Evolutionary conservation across 768 basidiomycete genomes (phyloP).

Genomic region (Boletus rufocinnamomeus): DNA sequence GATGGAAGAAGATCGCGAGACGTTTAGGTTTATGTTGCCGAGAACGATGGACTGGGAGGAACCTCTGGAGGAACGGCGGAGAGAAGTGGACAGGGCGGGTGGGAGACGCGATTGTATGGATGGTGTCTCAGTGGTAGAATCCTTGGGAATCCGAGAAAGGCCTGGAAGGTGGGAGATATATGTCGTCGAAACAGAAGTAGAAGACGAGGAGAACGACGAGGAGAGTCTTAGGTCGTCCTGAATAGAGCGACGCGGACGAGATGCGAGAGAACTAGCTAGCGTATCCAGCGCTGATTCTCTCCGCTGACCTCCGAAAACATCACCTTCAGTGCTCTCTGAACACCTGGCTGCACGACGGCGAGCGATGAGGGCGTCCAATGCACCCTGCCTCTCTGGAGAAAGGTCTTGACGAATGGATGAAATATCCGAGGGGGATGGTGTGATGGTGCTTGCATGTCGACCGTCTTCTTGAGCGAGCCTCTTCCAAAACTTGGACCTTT

Average conservation of each 20-base stretch:
- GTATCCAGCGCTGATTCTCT: constrained; percentile 20
- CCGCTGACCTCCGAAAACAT: constrained; percentile 29
- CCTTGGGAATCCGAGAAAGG: constrained; percentile 10
- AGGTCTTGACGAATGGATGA: constrained; percentile 31
- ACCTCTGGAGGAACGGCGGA: constrained; percentile 25
- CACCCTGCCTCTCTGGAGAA: constrained; percentile 31
- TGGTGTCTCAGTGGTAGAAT: constrained; percentile 20
- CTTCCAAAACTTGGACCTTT: constrained; percentile 49
- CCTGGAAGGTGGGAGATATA: constrained; percentile 18
- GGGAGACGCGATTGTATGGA: constrained; percentile 17
- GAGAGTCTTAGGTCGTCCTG: constrained; percentile 16
- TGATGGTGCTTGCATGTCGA: constrained; percentile 21
- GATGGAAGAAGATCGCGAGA: constrained; percentile 24
- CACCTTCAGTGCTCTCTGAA: constrained; percentile 15
- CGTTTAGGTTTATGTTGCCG: constrained; percentile 28
- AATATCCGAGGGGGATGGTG: constrained; percentile 35
- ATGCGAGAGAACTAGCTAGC: constrained; percentile 25
- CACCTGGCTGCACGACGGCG: constrained; percentile 23
- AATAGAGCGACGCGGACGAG: constrained; percentile 25
- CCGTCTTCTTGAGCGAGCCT: constrained; percentile 39
- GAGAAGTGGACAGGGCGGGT: constrained; percentile 20
- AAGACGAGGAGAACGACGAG: constrained; percentile 22
- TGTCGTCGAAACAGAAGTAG: constrained; percentile 21
- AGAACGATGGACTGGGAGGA: constrained; percentile 29
- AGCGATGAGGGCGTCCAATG: constrained; percentile 41